Base-by-base conservation (phyloP, 2,329 filamentous ascomycete genomes). In the Neonectria hederae region DNA sequence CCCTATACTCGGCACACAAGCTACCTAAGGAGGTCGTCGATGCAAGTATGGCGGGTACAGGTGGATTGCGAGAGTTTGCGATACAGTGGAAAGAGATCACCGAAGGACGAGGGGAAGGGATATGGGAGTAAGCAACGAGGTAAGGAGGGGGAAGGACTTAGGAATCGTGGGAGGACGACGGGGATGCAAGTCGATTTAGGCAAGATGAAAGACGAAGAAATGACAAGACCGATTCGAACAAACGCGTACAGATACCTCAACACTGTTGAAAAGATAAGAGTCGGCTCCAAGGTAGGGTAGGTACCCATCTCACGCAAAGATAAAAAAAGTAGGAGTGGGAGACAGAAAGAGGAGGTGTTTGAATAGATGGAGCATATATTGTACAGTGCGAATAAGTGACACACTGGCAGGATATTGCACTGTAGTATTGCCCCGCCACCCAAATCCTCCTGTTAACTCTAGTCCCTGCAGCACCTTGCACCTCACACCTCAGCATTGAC, bases 1-100 rank as follows among this genome's bases (percentile, higher is more conserved):
- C 93, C 1, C 92, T 95, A 74, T 98, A 97, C 78, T 97, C 94
- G 66, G 95, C 96, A 3, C 95, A 98, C 76, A 99, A 98, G 80
- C 81, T 99, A 71, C 96, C 96, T 0, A 94, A 90, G 77, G 96
- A 99, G 72, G 93, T 98, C 2, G 94, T 97, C 3, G 88, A 91
- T 70, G 89, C 89, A 21, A 87, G 88, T 69, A 73, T 86, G 69
- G 86, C 86, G 1, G 91, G 92, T 4, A 88, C 92, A 59, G 92
- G 91, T 3, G 91, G 91, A 0, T 85, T 98, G 81, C 86, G 90
- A 65, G 94, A 97, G 79, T 94, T 96, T 80, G 88, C 92, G 65
- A 85, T 86, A 69, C 87, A 90, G 75, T 95, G 92, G 92, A 89
- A 88, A 74, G 85, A 90, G 65, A 82, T 88, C 49, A 83, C 81